phyloP scores from a whole-genome alignment of 495 filamentous ascomycete species.

The Penicillium riverlandense region DNA sequence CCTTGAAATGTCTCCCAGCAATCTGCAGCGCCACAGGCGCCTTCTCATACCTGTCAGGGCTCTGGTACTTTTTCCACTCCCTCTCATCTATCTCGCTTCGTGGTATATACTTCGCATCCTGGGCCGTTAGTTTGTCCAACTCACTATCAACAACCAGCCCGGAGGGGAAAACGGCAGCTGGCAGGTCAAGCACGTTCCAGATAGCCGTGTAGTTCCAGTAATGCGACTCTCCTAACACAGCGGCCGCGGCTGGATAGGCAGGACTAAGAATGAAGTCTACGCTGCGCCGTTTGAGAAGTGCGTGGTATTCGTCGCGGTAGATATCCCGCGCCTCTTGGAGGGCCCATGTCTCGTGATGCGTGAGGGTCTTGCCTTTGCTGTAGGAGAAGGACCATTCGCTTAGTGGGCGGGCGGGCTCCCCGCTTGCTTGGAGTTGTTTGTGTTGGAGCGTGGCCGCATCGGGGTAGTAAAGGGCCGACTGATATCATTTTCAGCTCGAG shows the following conservation, averaged over 20 bases:
- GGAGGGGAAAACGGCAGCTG: constrained; percentile 49
- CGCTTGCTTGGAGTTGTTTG: constrained; percentile 37
- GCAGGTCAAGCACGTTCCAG: constrained; percentile 71
- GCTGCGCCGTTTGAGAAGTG: constrained; percentile 48
- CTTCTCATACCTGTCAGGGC: constrained; percentile 25
- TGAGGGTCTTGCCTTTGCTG: constrained; percentile 33
- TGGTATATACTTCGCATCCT: constrained; percentile 22
- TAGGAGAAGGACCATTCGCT: constrained; percentile 51
- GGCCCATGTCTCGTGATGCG: constrained; percentile 35
- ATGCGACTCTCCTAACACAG: constrained; percentile 49
- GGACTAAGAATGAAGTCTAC: constrained; percentile 70
- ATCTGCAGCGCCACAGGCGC: constrained; percentile 49
- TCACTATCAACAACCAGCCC: constrained; percentile 38
- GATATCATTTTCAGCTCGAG: neutral
- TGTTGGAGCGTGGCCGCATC: constrained; percentile 43
- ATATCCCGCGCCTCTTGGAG: constrained; percentile 44
- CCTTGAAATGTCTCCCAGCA: constrained; percentile 36
- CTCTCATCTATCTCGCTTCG: constrained; percentile 25
- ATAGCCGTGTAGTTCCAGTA: constrained; percentile 68
- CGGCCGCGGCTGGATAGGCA: constrained; percentile 50
- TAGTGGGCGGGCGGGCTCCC: constrained; percentile 51
- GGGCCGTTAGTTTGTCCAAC: constrained; percentile 16
- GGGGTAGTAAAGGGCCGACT: constrained; percentile 46
- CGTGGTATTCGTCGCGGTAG: constrained; percentile 53
- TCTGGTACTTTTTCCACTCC: constrained; percentile 32